phyloP scores from a whole-genome alignment of 75 land plant genomes.

The Selaginella moellendorffii region DNA sequence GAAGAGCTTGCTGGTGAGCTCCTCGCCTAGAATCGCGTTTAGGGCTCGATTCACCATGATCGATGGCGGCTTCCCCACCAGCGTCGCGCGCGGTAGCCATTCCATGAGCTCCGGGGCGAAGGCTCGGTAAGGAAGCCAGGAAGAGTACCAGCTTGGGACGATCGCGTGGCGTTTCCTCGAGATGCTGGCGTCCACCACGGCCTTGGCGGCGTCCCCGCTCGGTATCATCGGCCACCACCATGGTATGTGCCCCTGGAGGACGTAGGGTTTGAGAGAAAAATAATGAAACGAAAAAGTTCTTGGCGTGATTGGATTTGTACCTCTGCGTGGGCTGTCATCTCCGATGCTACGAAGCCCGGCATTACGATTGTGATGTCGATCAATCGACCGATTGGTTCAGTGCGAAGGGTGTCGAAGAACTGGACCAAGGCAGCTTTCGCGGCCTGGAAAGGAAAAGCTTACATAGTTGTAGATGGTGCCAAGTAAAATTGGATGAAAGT shows the following conservation, averaged over 20 bases:
- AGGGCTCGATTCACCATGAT: neutral
- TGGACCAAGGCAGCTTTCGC: slow-evolving; percentile 23
- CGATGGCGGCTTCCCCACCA: slow-evolving; percentile 22
- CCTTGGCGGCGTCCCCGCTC: slow-evolving; percentile 21
- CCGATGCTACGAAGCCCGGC: slow-evolving; percentile 26
- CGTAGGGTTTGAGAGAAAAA: no score
- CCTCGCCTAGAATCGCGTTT: slow-evolving; percentile 7
- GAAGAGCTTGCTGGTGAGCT: slow-evolving; percentile 8
- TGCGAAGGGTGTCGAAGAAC: slow-evolving; percentile 27
- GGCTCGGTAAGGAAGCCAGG: slow-evolving; percentile 12
- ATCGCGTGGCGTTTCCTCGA: slow-evolving; percentile 12
- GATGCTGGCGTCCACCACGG: slow-evolving; percentile 21
- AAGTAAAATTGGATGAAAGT: no score
- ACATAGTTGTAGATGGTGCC: no score
- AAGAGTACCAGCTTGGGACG: slow-evolving; percentile 21
- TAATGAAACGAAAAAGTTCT: no score
- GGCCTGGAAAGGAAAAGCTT: slow-evolving; percentile 14
- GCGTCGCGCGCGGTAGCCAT: slow-evolving; percentile 15
- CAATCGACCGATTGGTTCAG: slow-evolving; percentile 13
- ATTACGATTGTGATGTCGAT: slow-evolving; percentile 21
- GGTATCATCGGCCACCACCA: slow-evolving; percentile 27
- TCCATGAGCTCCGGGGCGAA: slow-evolving; percentile 22
- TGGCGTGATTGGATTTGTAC: neutral
- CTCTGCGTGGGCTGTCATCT: slow-evolving; percentile 16
- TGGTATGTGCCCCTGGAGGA: slow-evolving; percentile 26